Conservation (phyloP, 768 basidiomycete genomes). For the Auriculariales sp. region DNA sequence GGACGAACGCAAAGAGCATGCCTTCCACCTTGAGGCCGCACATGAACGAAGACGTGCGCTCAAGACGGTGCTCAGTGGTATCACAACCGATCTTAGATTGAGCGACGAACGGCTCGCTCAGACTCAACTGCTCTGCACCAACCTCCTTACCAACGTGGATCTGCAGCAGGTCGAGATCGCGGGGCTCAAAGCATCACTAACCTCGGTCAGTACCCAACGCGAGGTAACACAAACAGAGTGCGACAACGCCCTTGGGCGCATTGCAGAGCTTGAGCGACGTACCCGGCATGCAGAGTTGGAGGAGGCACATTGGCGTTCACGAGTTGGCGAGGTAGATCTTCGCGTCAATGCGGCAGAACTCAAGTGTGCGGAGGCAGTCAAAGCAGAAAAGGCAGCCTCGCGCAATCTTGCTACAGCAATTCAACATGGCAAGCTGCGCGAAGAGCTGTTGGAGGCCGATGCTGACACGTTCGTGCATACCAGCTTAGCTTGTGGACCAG, state of each 20-base stretch:
- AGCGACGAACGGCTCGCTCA: background rate
- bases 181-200: background rate
- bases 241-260: background rate
- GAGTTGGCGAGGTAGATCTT: conserved; percentile 3
- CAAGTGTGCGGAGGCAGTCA: conserved; percentile 1
- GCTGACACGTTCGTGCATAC: conserved; percentile 37
- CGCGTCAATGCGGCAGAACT: background rate
- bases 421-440: conserved; percentile 44
- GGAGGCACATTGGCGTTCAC: conserved; percentile 7
- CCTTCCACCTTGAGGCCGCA: too few species aligned
- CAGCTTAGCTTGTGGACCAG: too few species aligned
- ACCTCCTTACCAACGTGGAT: background rate
- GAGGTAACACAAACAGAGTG: conserved; percentile 1
- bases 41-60: too few species aligned
- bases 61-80: too few species aligned
- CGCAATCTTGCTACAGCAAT: conserved; percentile 35
- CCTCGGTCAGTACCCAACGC: background rate
- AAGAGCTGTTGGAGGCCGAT: conserved; percentile 54
- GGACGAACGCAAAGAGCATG: too few species aligned
- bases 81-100: too few species aligned
- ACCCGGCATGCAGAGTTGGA: conserved; percentile 18
- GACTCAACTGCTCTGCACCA: background rate
- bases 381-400: conserved; percentile 20
- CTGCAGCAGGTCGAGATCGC: background rate
- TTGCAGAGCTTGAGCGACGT: conserved; percentile 14